Evolutionary conservation across 2,329 filamentous ascomycete genomes (phyloP).

Genomic region (Didymellaceae sp.): DNA sequence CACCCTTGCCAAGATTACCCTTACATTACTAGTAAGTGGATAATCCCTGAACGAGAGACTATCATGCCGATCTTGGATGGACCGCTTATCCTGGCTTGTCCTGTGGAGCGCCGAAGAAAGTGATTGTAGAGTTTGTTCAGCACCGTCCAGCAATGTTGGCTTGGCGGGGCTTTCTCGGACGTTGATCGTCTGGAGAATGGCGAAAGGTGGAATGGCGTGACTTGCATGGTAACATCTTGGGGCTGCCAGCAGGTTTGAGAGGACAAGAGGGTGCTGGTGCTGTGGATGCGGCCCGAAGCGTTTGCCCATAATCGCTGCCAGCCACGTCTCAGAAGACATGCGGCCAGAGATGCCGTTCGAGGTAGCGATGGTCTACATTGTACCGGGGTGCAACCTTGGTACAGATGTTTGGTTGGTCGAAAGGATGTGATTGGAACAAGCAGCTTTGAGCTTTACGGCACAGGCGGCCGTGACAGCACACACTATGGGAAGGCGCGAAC

Average conservation of each 20-base stretch:
- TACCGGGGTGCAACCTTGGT: no score
- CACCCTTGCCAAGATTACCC: slow-evolving; percentile 10
- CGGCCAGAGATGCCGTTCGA: neutral
- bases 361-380: slow-evolving; percentile 1
- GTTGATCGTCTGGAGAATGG: slow-evolving; percentile 13
- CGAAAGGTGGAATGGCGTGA: neutral
- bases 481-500: slow-evolving; percentile 2
- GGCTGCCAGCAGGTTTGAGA: slow-evolving; percentile 10
- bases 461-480: slow-evolving; percentile 1
- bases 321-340: slow-evolving; percentile 3
- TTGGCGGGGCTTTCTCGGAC: slow-evolving; percentile 7
- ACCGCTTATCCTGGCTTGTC: slow-evolving; percentile 2
- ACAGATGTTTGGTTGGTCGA: neutral
- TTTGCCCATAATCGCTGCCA: slow-evolving; percentile 7
- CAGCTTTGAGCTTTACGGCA: neutral
- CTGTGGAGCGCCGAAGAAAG: slow-evolving; percentile 8
- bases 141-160: slow-evolving; percentile 5
- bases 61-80: slow-evolving; percentile 2
- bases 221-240: neutral
- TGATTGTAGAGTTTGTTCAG: slow-evolving; percentile 4
- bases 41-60: slow-evolving; percentile 1
- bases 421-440: neutral
- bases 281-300: slow-evolving; percentile 13
- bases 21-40: slow-evolving; percentile 8
- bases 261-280: slow-evolving; percentile 1